Conservation (phyloP, 2,329 filamentous ascomycete genomes). For the Phoma sp. region DNA sequence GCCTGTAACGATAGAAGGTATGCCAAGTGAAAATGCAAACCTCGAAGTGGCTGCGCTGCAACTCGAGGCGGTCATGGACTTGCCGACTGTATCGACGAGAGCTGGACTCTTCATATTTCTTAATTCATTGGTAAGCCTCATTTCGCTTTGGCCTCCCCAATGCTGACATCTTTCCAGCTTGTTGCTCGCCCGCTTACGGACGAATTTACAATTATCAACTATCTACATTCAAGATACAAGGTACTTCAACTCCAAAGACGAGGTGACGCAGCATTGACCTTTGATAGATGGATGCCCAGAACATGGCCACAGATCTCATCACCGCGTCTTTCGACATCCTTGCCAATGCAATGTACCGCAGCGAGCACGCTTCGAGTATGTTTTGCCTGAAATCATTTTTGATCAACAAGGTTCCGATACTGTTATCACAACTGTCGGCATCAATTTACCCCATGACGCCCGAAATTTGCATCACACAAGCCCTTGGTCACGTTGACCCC, state of each 20-base stretch:
- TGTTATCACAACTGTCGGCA: slow-evolving; percentile 65
- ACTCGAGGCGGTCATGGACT: slow-evolving; percentile 66
- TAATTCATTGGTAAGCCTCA: slow-evolving; percentile 72
- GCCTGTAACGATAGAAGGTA: slow-evolving; percentile 54
- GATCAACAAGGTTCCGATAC: slow-evolving; percentile 72
- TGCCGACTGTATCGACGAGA: slow-evolving; percentile 76
- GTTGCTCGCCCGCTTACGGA: slow-evolving; percentile 84
- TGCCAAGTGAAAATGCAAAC: slow-evolving; percentile 45
- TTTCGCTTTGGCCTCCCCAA: not conserved
- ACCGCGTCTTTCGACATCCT: slow-evolving; percentile 89
- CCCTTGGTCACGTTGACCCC: slow-evolving; percentile 68
- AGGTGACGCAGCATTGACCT: slow-evolving; percentile 36
- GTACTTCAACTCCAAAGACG: slow-evolving; percentile 53
- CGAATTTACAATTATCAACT: slow-evolving; percentile 78
- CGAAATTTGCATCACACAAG: slow-evolving; percentile 71
- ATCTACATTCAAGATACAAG: slow-evolving; percentile 84
- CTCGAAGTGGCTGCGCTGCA: slow-evolving; percentile 57
- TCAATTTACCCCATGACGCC: slow-evolving; percentile 67
- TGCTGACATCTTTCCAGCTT: slow-evolving; percentile 65
- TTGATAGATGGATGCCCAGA: slow-evolving; percentile 74
- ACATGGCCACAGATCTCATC: slow-evolving; percentile 81
- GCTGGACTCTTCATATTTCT: slow-evolving; percentile 86
- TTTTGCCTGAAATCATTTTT: slow-evolving; percentile 86
- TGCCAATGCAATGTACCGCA: slow-evolving; percentile 82
- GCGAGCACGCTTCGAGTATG: slow-evolving; percentile 65